Conservation (phyloP, 495 filamentous ascomycete genomes). For the Cercophora newfieldiana region DNA sequence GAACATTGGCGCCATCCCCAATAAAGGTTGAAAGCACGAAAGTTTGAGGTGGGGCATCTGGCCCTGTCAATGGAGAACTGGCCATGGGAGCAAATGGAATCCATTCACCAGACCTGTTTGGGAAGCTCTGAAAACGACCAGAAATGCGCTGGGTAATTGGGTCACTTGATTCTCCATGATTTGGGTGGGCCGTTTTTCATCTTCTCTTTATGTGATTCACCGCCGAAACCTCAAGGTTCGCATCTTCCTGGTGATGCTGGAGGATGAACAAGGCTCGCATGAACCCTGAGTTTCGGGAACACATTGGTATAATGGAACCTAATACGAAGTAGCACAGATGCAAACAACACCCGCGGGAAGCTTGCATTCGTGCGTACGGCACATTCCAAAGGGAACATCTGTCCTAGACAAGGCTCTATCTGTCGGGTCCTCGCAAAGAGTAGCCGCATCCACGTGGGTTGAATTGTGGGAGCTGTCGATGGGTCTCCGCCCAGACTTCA, state of each 20-base stretch:
- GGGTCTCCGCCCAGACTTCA: neutral
- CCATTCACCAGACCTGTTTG: neutral
- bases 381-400: neutral
- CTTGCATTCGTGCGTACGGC: neutral
- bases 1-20: neutral
- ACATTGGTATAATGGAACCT: neutral
- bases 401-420: neutral
- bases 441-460: neutral
- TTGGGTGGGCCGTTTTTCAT: neutral
- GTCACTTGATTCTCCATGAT: neutral
- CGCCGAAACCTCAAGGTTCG: conserved; percentile 1
- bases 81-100: neutral
- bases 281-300: neutral
- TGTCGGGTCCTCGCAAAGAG: neutral
- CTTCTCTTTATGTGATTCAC: conserved; percentile 11
- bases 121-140: neutral
- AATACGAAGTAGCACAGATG: neutral
- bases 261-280: neutral
- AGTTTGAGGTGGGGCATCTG: neutral
- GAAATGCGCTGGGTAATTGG: neutral
- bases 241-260: neutral
- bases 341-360: neutral
- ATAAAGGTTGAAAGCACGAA: neutral
- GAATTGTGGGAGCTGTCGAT: neutral
- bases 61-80: neutral